A percentile compares a stretch with the other conserved stretches of the same genome.
These are phyloP conservation scores for Pelargonium myrrhifolium DNA, from an alignment of 441 rosid species.

Conservation along the genomic window DNA sequence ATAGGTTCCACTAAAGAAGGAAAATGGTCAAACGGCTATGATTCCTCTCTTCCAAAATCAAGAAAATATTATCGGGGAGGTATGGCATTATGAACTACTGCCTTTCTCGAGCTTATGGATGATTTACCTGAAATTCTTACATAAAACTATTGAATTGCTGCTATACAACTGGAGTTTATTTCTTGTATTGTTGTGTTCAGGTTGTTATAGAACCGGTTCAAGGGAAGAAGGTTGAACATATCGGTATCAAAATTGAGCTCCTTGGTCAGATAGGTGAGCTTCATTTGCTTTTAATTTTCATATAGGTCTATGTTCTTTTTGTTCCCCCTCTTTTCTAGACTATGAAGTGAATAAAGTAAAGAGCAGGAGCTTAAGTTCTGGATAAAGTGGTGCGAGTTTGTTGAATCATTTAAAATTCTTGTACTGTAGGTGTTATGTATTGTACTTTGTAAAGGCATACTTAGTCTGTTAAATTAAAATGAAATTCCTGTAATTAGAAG, in stretches of 20 bases:
- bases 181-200: conserved; percentile 28
- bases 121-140: not conserved
- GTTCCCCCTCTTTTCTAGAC: no score
- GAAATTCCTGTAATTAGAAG: not conserved
- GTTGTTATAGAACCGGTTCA: conserved; percentile 71
- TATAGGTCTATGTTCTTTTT: conserved; percentile 1
- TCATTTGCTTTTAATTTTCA: conserved; percentile 8
- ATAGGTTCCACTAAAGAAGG: conserved; percentile 90
- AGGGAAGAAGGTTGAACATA: conserved; percentile 93
- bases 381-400: not conserved
- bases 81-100: conserved; percentile 15
- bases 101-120: not conserved
- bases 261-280: conserved; percentile 93
- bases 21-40: conserved; percentile 77
- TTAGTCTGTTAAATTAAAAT: not conserved
- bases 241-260: conserved; percentile 91
- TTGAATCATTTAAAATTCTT: not conserved
- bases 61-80: conserved; percentile 92
- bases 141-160: not conserved
- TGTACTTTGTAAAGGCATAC: not conserved
- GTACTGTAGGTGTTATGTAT: not conserved
- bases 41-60: conserved; percentile 90
- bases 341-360: not conserved
- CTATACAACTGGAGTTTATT: conserved; percentile 7
- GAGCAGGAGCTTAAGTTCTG: not conserved